Evolutionary conservation across 2,329 filamentous ascomycete species (phyloP), one percentile per base, ranked within the genome.

Genomic region (Penicillium sp.): DNA sequence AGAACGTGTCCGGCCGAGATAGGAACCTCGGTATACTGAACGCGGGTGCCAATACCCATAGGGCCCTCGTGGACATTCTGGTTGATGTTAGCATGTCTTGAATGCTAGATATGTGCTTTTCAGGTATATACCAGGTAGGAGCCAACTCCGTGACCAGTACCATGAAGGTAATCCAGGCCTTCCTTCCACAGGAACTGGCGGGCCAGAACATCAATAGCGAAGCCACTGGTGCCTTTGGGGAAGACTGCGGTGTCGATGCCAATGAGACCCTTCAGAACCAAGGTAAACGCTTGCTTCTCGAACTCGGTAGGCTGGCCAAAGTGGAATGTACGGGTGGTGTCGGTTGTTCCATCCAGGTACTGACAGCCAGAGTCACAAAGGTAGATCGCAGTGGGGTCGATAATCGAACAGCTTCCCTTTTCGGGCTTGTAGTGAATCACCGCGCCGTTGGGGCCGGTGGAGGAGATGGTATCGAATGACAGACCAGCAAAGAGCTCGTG

Each of bases 361-460:
- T 99, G 95, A n/a, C 91, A 95, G 22, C 95, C 95, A 22, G 95
- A 98, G 76, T 99, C 95, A 74, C 95, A 99, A 2, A 99, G 86
- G 71, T 99, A 99, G 59, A 99, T 87, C 14, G 88, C 88, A 6
- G 87, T 86, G 0, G 92, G 91, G 67, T 99, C 92, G 67, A 99
- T 92, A 31, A 85, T 80, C 8, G 92, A 86, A 77, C 94, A 98
- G 63, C 83, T 89, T 20, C 90, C 92, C 57, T 85, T 87, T 72
- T 96, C 91, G 0, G 95, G 93, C 67, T 90, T 90, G 81, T 99
- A 99, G 75, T 99, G 95, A 59, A 99, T 99, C 12, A 99, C 86
- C 5, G 95, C 95, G 59, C 92, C 95, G 74, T 95, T 96, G 1
- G 94, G 80, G 2, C 95, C 95, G 0, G 92, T 97, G 0, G 93